phyloP scores from a whole-genome alignment of 768 basidiomycete genomes.

The Termitomyces sp. region DNA sequence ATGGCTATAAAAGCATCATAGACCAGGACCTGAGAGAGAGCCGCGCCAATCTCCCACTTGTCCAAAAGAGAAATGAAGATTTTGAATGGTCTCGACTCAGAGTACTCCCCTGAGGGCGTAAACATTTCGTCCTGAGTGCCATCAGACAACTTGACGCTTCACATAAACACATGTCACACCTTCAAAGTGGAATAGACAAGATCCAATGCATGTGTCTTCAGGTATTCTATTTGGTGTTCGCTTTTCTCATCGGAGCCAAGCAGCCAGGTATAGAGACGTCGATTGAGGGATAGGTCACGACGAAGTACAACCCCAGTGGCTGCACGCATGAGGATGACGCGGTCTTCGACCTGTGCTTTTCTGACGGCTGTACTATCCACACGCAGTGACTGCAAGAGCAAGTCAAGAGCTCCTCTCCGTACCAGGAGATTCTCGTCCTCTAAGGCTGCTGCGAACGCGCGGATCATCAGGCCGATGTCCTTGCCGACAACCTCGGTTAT shows the following conservation, averaged over 20 bases:
- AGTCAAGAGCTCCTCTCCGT: slow-evolving; percentile 77
- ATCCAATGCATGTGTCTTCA: slow-evolving; percentile 65
- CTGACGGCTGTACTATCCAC: slow-evolving; percentile 68
- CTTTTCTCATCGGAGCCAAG: slow-evolving; percentile 77
- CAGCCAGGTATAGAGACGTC: slow-evolving; percentile 90
- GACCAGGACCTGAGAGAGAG: slow-evolving; percentile 71
- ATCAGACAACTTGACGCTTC: slow-evolving; percentile 2
- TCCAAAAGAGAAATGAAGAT: slow-evolving; percentile 93
- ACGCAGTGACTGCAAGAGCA: slow-evolving; percentile 70
- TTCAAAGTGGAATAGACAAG: slow-evolving; percentile 66
- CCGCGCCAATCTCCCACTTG: slow-evolving; percentile 92
- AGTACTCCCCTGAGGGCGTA: slow-evolving; percentile 62
- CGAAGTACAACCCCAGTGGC: slow-evolving; percentile 87
- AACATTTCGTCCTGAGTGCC: slow-evolving; percentile 68
- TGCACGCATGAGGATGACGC: slow-evolving; percentile 78
- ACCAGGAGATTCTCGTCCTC: slow-evolving; percentile 93
- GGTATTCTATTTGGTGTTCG: slow-evolving; percentile 67
- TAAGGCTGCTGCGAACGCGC: slow-evolving; percentile 86
- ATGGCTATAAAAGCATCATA: slow-evolving; percentile 78
- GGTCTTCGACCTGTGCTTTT: slow-evolving; percentile 66
- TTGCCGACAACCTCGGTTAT: slow-evolving; percentile 70
- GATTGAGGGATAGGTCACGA: slow-evolving; percentile 87
- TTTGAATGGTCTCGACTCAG: slow-evolving; percentile 86
- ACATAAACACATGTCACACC: slow-evolving; percentile 26
- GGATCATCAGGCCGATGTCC: slow-evolving; percentile 90